phyloP scores from a whole-genome alignment of 108 stramenopile genomes.

The Asterionellopsis glacialis region DNA sequence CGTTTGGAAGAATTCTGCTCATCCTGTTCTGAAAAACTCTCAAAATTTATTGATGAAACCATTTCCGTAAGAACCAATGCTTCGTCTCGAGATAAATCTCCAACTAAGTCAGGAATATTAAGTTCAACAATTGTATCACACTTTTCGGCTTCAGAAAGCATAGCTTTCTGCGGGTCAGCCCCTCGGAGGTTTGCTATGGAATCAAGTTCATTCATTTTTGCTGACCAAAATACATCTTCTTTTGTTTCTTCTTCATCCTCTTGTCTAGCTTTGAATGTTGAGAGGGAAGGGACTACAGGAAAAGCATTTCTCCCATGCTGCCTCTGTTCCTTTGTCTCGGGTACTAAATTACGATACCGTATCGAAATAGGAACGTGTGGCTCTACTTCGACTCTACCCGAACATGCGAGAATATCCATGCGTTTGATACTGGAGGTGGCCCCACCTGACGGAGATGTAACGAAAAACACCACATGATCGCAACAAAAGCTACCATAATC shows the following conservation, averaged over 20 bases:
- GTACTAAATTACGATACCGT: background rate
- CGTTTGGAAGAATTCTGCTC: background rate
- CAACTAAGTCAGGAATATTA: constrained; percentile 43
- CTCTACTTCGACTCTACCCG: background rate
- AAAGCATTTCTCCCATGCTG: constrained; percentile 15
- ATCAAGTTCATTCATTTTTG: background rate
- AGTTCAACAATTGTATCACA: constrained; percentile 32
- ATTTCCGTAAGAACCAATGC: background rate
- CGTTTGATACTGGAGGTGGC: too few relatives aligned
- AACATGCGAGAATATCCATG: constrained; percentile 2
- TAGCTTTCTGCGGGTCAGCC: constrained; percentile 53
- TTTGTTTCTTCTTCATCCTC: constrained; percentile 57
- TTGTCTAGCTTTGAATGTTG: constrained; percentile 72
- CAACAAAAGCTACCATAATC: too few relatives aligned
- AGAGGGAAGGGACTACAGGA: constrained; percentile 59
- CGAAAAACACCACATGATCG: too few relatives aligned
- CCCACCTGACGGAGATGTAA: too few relatives aligned
- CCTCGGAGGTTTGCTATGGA: constrained; percentile 18
- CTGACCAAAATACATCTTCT: background rate
- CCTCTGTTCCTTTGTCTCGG: background rate
- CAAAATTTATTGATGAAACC: background rate
- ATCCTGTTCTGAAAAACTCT: too few relatives aligned
- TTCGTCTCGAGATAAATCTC: constrained; percentile 54
- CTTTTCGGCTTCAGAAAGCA: constrained; percentile 51
- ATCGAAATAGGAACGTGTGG: background rate